Percentiles rank a stretch among this genome's conserved stretches.
These are phyloP conservation scores for Fagopyrum tataricum DNA, from an alignment of 148 eudicot species.

Conservation along the genomic window DNA sequence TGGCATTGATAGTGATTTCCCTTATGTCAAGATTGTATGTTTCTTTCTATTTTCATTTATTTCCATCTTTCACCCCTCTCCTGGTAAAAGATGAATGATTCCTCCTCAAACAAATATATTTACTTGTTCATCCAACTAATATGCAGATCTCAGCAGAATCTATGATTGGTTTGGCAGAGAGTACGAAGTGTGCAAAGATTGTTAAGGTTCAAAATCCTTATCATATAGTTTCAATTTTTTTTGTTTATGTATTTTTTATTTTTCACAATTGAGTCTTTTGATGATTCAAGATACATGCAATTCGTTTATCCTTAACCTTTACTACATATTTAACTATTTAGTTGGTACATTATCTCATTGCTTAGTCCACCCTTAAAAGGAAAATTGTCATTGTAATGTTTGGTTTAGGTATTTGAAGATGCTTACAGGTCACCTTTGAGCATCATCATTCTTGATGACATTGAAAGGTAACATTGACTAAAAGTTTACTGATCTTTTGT, in stretches of 20 bases:
- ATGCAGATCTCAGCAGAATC: slow-evolving; percentile 82
- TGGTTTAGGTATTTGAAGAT: slow-evolving; percentile 73
- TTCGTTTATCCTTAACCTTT: background rate
- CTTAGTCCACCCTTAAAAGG: background rate
- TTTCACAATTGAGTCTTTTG: background rate
- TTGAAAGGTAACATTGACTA: slow-evolving; percentile 55
- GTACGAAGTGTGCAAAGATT: slow-evolving; percentile 80
- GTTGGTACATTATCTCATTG: background rate
- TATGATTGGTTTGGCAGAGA: slow-evolving; percentile 90
- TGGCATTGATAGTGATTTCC: slow-evolving; percentile 90
- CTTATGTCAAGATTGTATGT: slow-evolving; percentile 84
- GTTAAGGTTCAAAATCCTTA: slow-evolving; percentile 51
- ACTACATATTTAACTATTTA: background rate
- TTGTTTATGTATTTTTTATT: background rate
- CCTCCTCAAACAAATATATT: background rate
- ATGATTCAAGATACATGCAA: background rate
- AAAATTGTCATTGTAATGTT: background rate
- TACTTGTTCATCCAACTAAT: background rate
- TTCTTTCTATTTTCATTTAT: background rate
- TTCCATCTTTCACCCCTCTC: background rate
- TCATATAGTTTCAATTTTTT: background rate
- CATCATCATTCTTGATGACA: slow-evolving; percentile 81
- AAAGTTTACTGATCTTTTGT: background rate
- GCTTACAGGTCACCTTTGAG: slow-evolving; percentile 89
- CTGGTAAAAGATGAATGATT: background rate